Evolutionary conservation across 495 filamentous ascomycete genomes (phyloP), one percentile per base, ranked within the genome.

Genomic region (Darksidea phi): DNA sequence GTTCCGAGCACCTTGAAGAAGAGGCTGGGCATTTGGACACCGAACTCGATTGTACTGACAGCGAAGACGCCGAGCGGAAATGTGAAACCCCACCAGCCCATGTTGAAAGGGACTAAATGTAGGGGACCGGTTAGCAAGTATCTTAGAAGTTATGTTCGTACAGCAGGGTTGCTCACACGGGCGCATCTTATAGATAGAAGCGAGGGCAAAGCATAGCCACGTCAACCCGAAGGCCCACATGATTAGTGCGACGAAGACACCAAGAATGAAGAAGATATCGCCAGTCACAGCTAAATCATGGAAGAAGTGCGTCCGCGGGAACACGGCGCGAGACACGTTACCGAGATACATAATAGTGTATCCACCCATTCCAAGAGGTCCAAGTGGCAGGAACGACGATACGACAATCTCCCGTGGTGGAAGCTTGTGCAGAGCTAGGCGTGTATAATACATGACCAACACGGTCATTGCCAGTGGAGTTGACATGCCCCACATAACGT

Each of bases 191-290:
- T 70, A 68, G 50, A 74, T 74, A 11, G 71, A 53, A 0, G 77
- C 72, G 26, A 77, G 67, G 6, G 84, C 86, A 54, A 87, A 82
- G 54, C 81, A 79, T 1, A 87, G 73, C 85, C 85, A 88, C 0
- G 84, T 75, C 0, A 87, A 70, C 0, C 73, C 84, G 63, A 84
- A 85, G 0, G 78, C 76, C 85, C 84, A 87, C 61, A 88, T 73
- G 23, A 86, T 77, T 6, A 86, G 59, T 0, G 74, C 82, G 1
- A 79, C 60, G 34, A 87, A 66, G 50, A 79, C 76, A 1, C 84
- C 84, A 0, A 83, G 7, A 5, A 77, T 73, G 59, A 85, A 85
- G 18, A 87, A 73, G 0, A 78, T 74, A 1, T 77, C 72, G 0
- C 83, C 84, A 0, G 82, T 73, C 13, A 72, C 45, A 7, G 61